Percentiles rank a stretch among this genome's conserved stretches.
These are phyloP conservation scores for Cochliopodium minus DNA, from an alignment of 208 protist species.

Conservation along the genomic window DNA sequence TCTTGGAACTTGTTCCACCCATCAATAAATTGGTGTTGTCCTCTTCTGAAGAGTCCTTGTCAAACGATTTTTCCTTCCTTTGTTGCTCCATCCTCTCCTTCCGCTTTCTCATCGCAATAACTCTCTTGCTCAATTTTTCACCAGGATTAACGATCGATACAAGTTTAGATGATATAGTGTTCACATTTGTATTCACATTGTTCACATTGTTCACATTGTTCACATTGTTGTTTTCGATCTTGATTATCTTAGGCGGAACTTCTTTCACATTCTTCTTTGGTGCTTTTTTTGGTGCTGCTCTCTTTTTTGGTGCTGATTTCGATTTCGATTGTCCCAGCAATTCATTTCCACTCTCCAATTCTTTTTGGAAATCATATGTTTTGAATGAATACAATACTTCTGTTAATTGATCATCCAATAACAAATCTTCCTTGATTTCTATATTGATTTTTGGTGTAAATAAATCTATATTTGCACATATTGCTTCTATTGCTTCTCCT, in stretches of 20 bases:
- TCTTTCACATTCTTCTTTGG: background rate
- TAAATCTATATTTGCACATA: background rate
- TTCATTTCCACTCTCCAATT: background rate
- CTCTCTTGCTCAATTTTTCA: background rate
- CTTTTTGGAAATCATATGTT: background rate
- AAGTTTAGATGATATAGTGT: background rate
- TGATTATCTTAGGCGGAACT: background rate
- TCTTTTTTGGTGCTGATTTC: too few relatives aligned
- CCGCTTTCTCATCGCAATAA: background rate
- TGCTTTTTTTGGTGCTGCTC: background rate
- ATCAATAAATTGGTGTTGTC: background rate
- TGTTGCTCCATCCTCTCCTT: background rate
- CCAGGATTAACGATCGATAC: background rate
- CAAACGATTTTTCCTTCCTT: background rate
- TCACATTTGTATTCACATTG: background rate
- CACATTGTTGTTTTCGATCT: background rate
- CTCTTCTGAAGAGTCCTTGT: background rate
- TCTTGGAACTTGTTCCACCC: background rate
- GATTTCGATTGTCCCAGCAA: background rate
- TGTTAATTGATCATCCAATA: background rate
- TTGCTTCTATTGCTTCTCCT: background rate
- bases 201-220: background rate
- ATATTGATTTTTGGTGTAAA: background rate
- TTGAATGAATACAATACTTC: background rate
- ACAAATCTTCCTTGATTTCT: background rate